Base-by-base conservation (phyloP, 345 rosid species). In the Hibiscus tridactylites region DNA sequence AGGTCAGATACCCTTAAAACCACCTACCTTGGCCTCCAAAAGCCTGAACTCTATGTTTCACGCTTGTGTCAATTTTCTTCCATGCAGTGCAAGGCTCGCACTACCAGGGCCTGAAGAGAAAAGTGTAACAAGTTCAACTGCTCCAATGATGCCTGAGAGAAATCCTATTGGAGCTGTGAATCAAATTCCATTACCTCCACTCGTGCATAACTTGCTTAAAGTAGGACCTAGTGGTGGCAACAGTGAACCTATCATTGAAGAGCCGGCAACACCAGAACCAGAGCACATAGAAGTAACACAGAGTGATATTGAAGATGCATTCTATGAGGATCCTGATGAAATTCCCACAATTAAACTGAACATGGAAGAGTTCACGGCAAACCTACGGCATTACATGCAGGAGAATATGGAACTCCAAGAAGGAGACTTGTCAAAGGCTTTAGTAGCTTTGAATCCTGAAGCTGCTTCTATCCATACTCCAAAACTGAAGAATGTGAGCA, bases 51-150 rank as follows among this genome's bases (percentile, higher is more conserved):
- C 50, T 49, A 78, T 67, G 39, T 72, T 75, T 65, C 68, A 69
- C 68, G 53, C 28, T 26, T 78, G 57, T 71, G 50, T 33, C 50
- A 61, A 77, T 61, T 71, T 63, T 75, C 54, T 75, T 74, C 77
- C 68, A 71, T 72, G 82, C 85, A 94, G 98, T 82, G 94, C 98
- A 70, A 90, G 96, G 76, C 89, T 94, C 76, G 87, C 93, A 37
- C 82, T 94, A 65, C 95, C 97, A 56, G 97, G 88, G 10, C 88
- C 96, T 78, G 95, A 86, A 73, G 95, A 88, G 68, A 90, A 80
- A 77, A 79, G 79, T 69, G 76, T 87, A 74, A 81, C 86, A 49
- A 74, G 76, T 81, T 74, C 87, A 61, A 73, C 75, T 63, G 68
- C 67, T 81, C 83, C 83, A 61, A 74, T 66, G 37, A 66, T 57